These are phyloP conservation scores for Pogostemon cablin DNA, from an alignment of 257 asterid species.

Conservation along the genomic window DNA sequence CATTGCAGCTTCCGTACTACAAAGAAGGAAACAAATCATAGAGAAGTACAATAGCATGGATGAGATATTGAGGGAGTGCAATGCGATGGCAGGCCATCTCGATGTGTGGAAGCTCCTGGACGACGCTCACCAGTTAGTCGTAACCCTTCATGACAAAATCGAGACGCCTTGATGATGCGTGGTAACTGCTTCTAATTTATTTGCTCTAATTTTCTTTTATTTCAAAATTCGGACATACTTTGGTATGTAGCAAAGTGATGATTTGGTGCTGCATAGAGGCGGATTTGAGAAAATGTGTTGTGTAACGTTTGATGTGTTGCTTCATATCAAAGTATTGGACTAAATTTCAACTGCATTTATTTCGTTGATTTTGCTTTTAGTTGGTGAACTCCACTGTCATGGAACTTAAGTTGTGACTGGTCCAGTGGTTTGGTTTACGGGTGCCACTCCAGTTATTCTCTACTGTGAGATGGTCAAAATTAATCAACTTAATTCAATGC, in stretches of 20 bases:
- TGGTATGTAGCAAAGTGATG: slow-evolving; percentile 21
- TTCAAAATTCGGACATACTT: slow-evolving; percentile 1
- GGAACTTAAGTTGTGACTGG: no score
- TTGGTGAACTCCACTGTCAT: no score
- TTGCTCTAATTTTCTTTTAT: slow-evolving; percentile 9
- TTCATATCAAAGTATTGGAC: no score
- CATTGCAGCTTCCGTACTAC: slow-evolving; percentile 88
- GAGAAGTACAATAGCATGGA: slow-evolving; percentile 87
- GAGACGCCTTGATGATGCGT: slow-evolving; percentile 45
- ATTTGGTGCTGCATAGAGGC: slow-evolving; percentile 25
- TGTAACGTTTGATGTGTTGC: slow-evolving; percentile 18
- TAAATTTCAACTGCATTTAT: no score
- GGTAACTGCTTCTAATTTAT: slow-evolving; percentile 27
- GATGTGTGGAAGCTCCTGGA: slow-evolving; percentile 93
- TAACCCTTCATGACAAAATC: slow-evolving; percentile 75
- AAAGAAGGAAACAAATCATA: slow-evolving; percentile 84
- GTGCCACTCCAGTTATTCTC: no score
- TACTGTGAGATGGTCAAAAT: no score
- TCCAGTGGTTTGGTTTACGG: no score
- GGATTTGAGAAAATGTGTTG: slow-evolving; percentile 10
- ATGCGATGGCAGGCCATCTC: slow-evolving; percentile 87
- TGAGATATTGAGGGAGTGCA: slow-evolving; percentile 83
- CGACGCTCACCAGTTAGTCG: slow-evolving; percentile 82
- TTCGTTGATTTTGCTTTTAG: no score
- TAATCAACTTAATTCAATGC: no score